Evolutionary conservation across 1,284 basidiomycete genomes (phyloP).

Genomic region (Sphaerobolus stellatus): DNA sequence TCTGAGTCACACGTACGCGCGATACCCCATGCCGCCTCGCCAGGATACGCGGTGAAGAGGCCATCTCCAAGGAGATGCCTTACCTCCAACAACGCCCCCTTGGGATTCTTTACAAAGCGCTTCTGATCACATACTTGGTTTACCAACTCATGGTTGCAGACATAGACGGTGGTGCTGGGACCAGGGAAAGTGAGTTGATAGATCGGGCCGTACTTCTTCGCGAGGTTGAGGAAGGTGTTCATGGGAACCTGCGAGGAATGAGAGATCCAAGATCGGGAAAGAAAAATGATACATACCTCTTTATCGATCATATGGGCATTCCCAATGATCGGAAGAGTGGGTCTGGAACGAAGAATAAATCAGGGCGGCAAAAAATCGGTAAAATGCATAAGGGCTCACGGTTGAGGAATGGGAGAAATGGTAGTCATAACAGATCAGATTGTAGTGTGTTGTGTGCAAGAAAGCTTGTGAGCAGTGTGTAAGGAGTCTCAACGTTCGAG

Average conservation of each 20-base stretch:
- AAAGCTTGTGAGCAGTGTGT: neutral
- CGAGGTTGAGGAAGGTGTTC: too few relatives aligned
- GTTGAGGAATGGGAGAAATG: constrained; percentile 39
- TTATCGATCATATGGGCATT: constrained; percentile 38
- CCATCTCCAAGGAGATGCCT: constrained; percentile 47
- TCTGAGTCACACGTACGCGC: constrained; percentile 43
- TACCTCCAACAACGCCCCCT: constrained; percentile 36
- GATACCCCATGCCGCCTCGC: constrained; percentile 50
- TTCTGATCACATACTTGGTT: constrained; percentile 48
- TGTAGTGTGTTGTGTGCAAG: neutral
- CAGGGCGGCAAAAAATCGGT: neutral
- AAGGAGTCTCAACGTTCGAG: too few relatives aligned
- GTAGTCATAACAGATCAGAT: neutral
- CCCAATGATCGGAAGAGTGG: constrained; percentile 45
- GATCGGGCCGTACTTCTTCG: constrained; percentile 48
- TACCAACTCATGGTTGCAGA: constrained; percentile 40
- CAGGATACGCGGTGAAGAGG: constrained; percentile 43
- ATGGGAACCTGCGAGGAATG: constrained; percentile 25
- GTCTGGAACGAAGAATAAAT: constrained; percentile 16
- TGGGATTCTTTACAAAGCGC: constrained; percentile 44
- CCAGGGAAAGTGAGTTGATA: constrained; percentile 43
- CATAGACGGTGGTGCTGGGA: constrained; percentile 29
- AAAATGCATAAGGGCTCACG: constrained; percentile 15
- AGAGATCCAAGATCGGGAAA: too few relatives aligned
- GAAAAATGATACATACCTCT: constrained; percentile 28